These are phyloP conservation scores for Botrytis fabae DNA, from an alignment of 2,329 filamentous ascomycete species.

Conservation along the genomic window DNA sequence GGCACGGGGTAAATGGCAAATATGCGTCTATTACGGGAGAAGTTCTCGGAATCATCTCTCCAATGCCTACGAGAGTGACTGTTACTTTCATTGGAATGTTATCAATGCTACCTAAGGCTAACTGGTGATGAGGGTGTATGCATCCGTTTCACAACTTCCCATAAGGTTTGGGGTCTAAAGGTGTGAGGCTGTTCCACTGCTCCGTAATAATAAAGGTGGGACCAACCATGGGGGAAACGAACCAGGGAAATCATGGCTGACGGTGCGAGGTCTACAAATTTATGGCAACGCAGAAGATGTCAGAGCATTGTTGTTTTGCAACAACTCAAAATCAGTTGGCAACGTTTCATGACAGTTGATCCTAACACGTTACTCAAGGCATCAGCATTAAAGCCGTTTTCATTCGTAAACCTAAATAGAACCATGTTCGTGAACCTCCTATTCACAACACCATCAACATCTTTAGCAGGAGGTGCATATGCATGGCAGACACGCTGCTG, in stretches of 20 bases:
- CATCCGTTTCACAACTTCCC: not conserved
- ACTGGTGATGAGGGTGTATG: not conserved
- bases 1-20: not conserved
- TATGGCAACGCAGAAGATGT: not conserved
- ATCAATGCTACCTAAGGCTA: not conserved
- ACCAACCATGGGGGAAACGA: not conserved
- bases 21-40: not conserved
- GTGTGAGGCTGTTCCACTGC: not conserved
- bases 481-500: conserved; percentile 13
- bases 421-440: conserved; percentile 3
- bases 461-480: conserved; percentile 12
- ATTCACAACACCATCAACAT: not conserved
- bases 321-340: not conserved
- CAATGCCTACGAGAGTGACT: not conserved
- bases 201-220: not conserved
- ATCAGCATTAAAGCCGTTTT: not conserved
- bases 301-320: not conserved
- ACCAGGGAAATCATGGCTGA: not conserved
- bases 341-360: not conserved
- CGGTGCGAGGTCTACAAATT: not conserved
- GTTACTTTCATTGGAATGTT: not conserved
- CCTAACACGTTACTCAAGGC: conserved; percentile 11
- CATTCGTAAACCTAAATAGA: not conserved
- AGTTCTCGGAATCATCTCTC: not conserved
- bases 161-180: not conserved